Evolutionary conservation across 305 asterid genomes (phyloP), one percentile per base, ranked within the genome.

Genomic region (Rubia occidens): DNA sequence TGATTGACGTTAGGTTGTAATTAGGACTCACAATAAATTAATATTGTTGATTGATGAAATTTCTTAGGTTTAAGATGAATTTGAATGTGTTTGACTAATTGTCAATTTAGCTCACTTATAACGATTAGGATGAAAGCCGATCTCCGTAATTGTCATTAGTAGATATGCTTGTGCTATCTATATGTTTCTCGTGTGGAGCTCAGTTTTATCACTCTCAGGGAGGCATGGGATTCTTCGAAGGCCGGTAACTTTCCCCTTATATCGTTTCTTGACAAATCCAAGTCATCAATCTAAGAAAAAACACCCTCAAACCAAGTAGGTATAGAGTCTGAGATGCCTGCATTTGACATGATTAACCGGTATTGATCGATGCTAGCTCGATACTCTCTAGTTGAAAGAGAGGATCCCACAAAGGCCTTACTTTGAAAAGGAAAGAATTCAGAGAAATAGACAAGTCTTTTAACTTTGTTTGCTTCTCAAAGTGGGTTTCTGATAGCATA

Each of bases 221-320:
- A 60, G 64, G 8, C 2, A 2, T 9, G 18, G 6, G 64, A 60
- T 60, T 60, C 42, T 60, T 29, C 43, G 11, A 60, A 60, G 18
- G 29, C 39, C 1, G 71, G 71, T 8, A 67, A 6, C 17, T n/a
- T 51, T 1, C 71, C 63, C 1, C 6, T 32, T 49, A 67, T 49
- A 8, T 29, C 29, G 42, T 32, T 67, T 8, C 11, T 26, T 5
- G 47, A n/a, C 20, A 67, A 21, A 67, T 67, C 63, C 8, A 67
- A 51, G 15, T 32, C 3, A 24, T 10, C 3, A n/a, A 67, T 53
- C 37, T 11, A 63, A 17, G 71, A 67, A n/a, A 29, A 4, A 6
- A 51, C 5, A 2, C 15, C 8, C 63, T 35, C 47, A 67, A 67
- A 67, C 71, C 71, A 67, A 51, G 8, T 35, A 0, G 64, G 72